Evolutionary conservation across 257 asterid genomes (phyloP).

Genomic region (Gentiana dahurica): DNA sequence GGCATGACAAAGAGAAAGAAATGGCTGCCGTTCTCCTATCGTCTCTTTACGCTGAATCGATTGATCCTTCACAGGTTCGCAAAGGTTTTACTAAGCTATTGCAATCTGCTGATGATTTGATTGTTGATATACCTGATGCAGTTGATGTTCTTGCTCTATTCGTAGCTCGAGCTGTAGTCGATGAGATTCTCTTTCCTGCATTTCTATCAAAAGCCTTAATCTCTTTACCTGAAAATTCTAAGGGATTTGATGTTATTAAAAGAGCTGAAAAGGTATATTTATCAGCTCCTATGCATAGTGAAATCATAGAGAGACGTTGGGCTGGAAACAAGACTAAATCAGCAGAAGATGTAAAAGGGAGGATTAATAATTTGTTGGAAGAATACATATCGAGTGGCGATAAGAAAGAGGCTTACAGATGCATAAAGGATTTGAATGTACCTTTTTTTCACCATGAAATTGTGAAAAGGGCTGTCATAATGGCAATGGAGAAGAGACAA

Average conservation of each 20-base stretch:
- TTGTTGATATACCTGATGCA: conserved; percentile 78
- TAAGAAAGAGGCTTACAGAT: conserved; percentile 64
- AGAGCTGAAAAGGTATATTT: conserved; percentile 70
- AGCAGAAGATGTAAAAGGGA: conserved; percentile 66
- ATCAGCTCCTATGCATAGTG: conserved; percentile 80
- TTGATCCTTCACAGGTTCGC: conserved; percentile 76
- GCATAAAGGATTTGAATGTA: conserved; percentile 72
- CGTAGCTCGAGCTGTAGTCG: conserved; percentile 85
- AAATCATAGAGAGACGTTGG: conserved; percentile 77
- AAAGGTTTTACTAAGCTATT: conserved; percentile 84
- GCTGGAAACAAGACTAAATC: conserved; percentile 76
- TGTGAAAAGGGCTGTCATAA: conserved; percentile 64
- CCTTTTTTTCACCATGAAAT: conserved; percentile 89
- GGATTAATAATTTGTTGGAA: conserved; percentile 45
- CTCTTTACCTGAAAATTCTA: conserved; percentile 41
- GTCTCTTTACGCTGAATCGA: conserved; percentile 68
- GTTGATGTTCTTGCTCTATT: conserved; percentile 83
- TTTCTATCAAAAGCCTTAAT: conserved; percentile 54
- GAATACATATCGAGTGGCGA: conserved; percentile 80
- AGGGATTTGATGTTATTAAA: conserved; percentile 55
- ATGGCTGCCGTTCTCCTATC: conserved; percentile 82
- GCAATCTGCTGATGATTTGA: conserved; percentile 77
- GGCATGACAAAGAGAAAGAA: conserved; percentile 92
- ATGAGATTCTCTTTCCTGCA: conserved; percentile 87
- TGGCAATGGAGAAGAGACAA: conserved; percentile 78